Evolutionary conservation across 768 basidiomycete species (phyloP).

Genomic region (Strobilomyces confusus): DNA sequence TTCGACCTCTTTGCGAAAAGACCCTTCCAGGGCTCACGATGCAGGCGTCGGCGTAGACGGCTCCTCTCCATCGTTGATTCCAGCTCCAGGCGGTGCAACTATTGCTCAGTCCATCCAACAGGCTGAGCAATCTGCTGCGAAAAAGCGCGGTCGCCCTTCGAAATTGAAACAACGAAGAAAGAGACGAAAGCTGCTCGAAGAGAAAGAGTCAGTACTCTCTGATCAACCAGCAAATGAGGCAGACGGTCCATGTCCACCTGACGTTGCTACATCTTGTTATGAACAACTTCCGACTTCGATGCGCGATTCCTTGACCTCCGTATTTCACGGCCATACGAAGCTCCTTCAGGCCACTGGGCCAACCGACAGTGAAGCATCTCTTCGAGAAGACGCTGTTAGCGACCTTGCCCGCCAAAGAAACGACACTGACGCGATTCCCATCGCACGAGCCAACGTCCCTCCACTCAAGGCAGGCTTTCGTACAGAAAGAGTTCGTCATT

Average conservation of each 20-base stretch:
- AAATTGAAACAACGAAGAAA: constrained; percentile 15
- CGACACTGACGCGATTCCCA: not conserved
- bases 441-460: not conserved
- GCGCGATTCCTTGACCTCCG: not conserved
- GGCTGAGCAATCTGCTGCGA: not conserved
- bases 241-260: not conserved
- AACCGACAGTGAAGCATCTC: not conserved
- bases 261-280: not conserved
- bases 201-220: not conserved
- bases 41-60: not conserved
- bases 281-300: constrained; percentile 4
- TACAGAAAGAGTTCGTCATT: constrained; percentile 26
- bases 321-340: not conserved
- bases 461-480: constrained; percentile 19
- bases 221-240: not conserved
- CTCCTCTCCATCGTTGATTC: not conserved
- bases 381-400: not conserved
- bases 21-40: not conserved
- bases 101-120: not conserved
- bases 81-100: not conserved
- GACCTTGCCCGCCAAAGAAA: not conserved
- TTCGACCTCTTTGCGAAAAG: not conserved
- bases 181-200: constrained; percentile 13
- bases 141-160: not conserved
- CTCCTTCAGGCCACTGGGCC: not conserved